Evolutionary conservation across 495 filamentous ascomycete genomes (phyloP).

Genomic region (Polyplosphaeria fusca): DNA sequence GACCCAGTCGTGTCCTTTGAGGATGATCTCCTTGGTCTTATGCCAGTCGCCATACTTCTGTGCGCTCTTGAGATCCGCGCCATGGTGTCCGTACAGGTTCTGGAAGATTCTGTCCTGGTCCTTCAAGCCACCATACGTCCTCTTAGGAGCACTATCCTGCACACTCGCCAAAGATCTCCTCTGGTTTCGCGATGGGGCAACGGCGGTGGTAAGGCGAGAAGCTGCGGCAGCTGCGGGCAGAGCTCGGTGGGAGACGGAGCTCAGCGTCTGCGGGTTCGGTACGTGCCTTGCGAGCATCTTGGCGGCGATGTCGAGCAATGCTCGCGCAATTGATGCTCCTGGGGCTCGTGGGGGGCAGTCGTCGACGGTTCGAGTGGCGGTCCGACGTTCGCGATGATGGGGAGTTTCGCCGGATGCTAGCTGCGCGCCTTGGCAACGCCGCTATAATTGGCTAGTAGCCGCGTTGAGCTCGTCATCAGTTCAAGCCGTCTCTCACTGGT

Average conservation of each 20-base stretch:
- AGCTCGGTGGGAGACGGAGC: constrained; percentile 54
- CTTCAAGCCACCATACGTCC: constrained; percentile 76
- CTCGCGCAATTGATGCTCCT: constrained; percentile 31
- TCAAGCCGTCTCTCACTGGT: too few species aligned
- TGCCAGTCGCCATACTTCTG: constrained; percentile 99
- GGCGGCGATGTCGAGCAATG: constrained; percentile 15
- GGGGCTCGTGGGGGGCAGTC: constrained; percentile 5
- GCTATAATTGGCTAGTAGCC: constrained; percentile 5
- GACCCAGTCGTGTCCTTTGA: constrained; percentile 97
- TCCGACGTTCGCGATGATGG: neutral
- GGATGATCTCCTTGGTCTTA: constrained; percentile 96
- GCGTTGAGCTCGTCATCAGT: too few species aligned
- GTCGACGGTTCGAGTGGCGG: constrained; percentile 5
- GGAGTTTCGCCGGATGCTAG: neutral
- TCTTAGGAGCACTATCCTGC: constrained; percentile 73
- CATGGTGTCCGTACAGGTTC: constrained; percentile 93
- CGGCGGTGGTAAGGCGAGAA: constrained; percentile 41
- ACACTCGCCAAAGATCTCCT: constrained; percentile 78
- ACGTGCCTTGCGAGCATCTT: constrained; percentile 45
- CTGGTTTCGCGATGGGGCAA: constrained; percentile 46
- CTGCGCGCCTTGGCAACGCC: constrained; percentile 2
- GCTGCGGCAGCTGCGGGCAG: constrained; percentile 48
- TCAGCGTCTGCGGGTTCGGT: constrained; percentile 47
- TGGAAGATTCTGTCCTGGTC: constrained; percentile 99
- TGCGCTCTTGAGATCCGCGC: constrained; percentile 84